Base-by-base conservation (phyloP, 225 moss, liverwort and hornwort genomes). In the Rhytidiadelphus loreus region DNA sequence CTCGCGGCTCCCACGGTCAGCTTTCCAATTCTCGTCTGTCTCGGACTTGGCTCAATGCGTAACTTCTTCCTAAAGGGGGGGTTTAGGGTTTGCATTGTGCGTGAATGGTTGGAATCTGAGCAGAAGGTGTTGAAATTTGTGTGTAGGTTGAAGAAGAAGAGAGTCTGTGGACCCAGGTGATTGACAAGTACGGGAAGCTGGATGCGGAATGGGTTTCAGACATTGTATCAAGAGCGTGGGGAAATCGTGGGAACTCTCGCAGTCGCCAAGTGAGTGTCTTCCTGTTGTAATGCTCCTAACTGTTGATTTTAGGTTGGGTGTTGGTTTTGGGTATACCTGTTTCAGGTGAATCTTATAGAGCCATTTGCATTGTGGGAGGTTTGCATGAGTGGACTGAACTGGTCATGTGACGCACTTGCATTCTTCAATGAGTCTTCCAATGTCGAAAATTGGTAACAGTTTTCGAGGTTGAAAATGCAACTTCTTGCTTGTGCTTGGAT, bases 141-240 rank as follows among this genome's bases (percentile, higher is more conserved):
- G 33, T 87, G 91, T 93, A 98, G 98, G 97, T 99, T 44, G 95
- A 96, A 88, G 99, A 99, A 88, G 99, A 99, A 83, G 99, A 99
- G 90, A 92, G 85, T 56, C 48, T 97, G 33, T 99, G 99, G 99
- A 96, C 97, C 39, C 87, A 96, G 87, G 93, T 99, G 81, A 96
- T 99, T 44, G 94, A 95, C 62, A 86, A 52, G 70, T 99, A 94
- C 87, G 96, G 94, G 58, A 86, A 90, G 86, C 81, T 96, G 85
- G 95, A 99, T 85, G 99, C 97, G 37, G 95, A 95, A 85, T 99
- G 99, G 99, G 97, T 96, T 63, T 90, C 96, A 76, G 99, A 99
- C 76, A 99, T 99, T 88, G 93, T 99, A 41, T 96, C 99, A 23
- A 94, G 97, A 90, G 99, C 99, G 11, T 95, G 95, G 93, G 99